A percentile compares a stretch with the other conserved stretches of the same genome.
phyloP scores from a whole-genome alignment of 768 basidiomycete species.

The Amanita thiersii region DNA sequence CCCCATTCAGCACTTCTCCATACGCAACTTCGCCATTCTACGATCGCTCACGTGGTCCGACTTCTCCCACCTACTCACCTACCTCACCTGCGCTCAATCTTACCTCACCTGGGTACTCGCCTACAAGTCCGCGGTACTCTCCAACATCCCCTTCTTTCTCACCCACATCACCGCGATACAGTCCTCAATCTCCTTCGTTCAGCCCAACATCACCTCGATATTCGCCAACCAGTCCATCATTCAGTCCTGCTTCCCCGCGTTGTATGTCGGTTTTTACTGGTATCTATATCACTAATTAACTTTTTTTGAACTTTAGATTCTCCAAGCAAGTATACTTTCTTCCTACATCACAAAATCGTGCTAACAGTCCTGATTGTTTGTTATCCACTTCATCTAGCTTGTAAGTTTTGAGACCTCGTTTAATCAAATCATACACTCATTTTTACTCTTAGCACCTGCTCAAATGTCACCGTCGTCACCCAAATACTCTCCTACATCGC shows the following conservation, averaged over 20 bases:
- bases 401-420: constrained; percentile 31
- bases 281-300: constrained; percentile 11
- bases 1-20: constrained; percentile 74
- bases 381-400: constrained; percentile 33
- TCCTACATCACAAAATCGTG: constrained; percentile 6
- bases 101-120: constrained; percentile 80
- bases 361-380: constrained; percentile 16
- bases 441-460: constrained; percentile 48
- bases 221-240: constrained; percentile 85
- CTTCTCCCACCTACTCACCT: constrained; percentile 83
- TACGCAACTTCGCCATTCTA: constrained; percentile 85
- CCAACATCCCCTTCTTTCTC: constrained; percentile 83
- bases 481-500: constrained; percentile 90
- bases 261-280: no score
- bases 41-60: constrained; percentile 47
- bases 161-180: constrained; percentile 77
- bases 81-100: constrained; percentile 78
- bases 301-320: constrained; percentile 42
- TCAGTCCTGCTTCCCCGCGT: constrained; percentile 89
- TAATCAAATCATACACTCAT: constrained; percentile 9
- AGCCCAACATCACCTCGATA: constrained; percentile 86
- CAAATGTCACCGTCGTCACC: constrained; percentile 88
- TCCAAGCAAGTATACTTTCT: constrained; percentile 51
- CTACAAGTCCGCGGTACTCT: constrained; percentile 81
- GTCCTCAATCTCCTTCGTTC: constrained; percentile 86